Conservation (phyloP, 345 rosid species). For the Hypericum androsaemum region DNA sequence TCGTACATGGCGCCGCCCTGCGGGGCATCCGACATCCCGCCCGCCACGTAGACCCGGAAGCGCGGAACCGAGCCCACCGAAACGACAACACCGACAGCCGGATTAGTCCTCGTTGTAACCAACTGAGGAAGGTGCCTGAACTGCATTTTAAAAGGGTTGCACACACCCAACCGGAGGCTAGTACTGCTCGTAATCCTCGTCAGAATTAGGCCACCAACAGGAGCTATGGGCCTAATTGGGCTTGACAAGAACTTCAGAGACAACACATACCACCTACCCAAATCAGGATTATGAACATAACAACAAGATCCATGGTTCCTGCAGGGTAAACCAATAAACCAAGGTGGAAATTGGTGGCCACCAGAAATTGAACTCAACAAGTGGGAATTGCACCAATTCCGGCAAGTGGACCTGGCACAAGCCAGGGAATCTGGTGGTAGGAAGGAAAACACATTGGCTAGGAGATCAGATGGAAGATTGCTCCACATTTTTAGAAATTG, state of each 20-base stretch:
- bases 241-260: constrained; percentile 26
- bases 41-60: constrained; percentile 42
- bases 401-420: constrained; percentile 33
- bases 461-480: constrained; percentile 35
- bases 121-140: constrained; percentile 30
- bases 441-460: constrained; percentile 35
- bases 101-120: constrained; percentile 29
- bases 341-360: constrained; percentile 16
- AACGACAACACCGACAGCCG: constrained; percentile 34
- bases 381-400: constrained; percentile 26
- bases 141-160: constrained; percentile 40
- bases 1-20: constrained; percentile 30
- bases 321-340: constrained; percentile 44
- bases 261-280: constrained; percentile 27
- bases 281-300: constrained; percentile 31
- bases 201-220: constrained; percentile 34
- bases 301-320: constrained; percentile 25
- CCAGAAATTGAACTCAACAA: constrained; percentile 7
- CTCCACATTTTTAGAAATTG: constrained; percentile 34
- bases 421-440: constrained; percentile 44
- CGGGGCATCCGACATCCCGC: constrained; percentile 38
- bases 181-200: constrained; percentile 23
- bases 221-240: constrained; percentile 26
- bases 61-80: constrained; percentile 8
- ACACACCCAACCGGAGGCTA: constrained; percentile 19